phyloP scores from a whole-genome alignment of 2,329 filamentous ascomycete genomes.

The Penicillium digitatum region DNA sequence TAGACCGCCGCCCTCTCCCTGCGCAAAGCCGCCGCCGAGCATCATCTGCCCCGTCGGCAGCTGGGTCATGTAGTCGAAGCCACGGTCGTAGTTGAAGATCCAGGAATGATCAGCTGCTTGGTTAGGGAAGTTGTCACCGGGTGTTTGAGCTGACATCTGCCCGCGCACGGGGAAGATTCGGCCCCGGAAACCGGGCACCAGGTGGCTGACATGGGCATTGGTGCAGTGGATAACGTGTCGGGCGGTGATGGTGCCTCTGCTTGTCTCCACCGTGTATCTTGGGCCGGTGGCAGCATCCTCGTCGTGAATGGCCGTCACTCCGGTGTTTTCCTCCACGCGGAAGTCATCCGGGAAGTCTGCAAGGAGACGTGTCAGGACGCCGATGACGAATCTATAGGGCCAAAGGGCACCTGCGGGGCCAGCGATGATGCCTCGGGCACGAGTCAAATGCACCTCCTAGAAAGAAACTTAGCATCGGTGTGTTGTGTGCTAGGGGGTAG shows the following conservation, averaged over 20 bases:
- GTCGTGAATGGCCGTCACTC: constrained; percentile 15
- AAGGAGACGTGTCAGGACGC: constrained; percentile 17
- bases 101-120: constrained; percentile 46
- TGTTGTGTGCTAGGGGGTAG: neutral
- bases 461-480: neutral
- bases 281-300: neutral
- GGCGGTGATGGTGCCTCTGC: constrained; percentile 44
- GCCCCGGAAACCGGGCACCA: constrained; percentile 47
- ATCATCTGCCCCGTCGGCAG: constrained; percentile 48
- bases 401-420: constrained; percentile 31
- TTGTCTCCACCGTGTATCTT: constrained; percentile 45
- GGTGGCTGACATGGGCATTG: constrained; percentile 52
- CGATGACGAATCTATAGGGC: constrained; percentile 34
- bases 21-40: constrained; percentile 52
- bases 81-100: constrained; percentile 47
- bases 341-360: constrained; percentile 35
- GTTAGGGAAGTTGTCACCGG: constrained; percentile 27
- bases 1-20: constrained; percentile 42
- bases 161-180: constrained; percentile 39
- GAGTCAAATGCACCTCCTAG: constrained; percentile 24
- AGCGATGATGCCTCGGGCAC: constrained; percentile 23
- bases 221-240: constrained; percentile 57
- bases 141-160: constrained; percentile 43
- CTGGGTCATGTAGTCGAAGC: constrained; percentile 55
- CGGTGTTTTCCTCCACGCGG: constrained; percentile 23